Percentiles rank a stretch among this genome's conserved stretches.
Conservation (phyloP, 2,329 filamentous ascomycete genomes). For the Cladophialophora carrionii region DNA sequence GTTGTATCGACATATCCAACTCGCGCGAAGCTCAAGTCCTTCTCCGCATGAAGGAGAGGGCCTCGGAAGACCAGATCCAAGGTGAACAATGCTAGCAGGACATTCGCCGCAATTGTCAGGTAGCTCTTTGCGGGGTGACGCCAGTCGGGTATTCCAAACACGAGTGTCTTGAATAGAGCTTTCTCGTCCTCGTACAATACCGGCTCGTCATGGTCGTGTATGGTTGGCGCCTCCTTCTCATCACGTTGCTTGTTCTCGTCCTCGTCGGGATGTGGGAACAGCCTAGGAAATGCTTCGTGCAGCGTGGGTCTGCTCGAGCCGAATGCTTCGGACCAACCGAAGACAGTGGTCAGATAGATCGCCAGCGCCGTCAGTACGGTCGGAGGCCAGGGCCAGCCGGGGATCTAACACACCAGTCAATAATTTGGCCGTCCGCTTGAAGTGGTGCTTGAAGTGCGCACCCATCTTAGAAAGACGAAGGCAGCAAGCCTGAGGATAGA, state of each 20-base stretch:
- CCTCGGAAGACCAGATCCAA: constrained; percentile 79
- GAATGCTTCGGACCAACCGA: constrained; percentile 30
- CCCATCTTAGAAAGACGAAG: constrained; percentile 53
- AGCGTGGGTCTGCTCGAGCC: constrained; percentile 24
- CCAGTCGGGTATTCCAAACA: constrained; percentile 75
- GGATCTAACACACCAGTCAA: constrained; percentile 42
- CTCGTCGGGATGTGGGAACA: constrained; percentile 25
- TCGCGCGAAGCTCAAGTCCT: constrained; percentile 81
- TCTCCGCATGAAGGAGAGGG: constrained; percentile 67
- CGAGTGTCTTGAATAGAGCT: constrained; percentile 65
- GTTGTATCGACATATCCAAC: constrained; percentile 83
- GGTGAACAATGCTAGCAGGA: constrained; percentile 67
- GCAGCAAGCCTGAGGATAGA: constrained; percentile 43
- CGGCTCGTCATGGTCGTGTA: constrained; percentile 65
- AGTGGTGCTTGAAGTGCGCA: constrained; percentile 35
- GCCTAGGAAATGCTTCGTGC: constrained; percentile 31
- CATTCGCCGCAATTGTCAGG: constrained; percentile 72
- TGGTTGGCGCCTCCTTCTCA: constrained; percentile 37
- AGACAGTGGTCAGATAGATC: constrained; percentile 51
- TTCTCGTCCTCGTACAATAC: constrained; percentile 62
- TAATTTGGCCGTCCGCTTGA: constrained; percentile 3
- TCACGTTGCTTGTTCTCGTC: constrained; percentile 34
- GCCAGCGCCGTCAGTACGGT: constrained; percentile 49
- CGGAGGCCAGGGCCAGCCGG: constrained; percentile 44
- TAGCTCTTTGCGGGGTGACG: constrained; percentile 68